Evolutionary conservation across 306 rosid genomes (phyloP), one percentile per base, ranked within the genome.

Genomic region (Pyrus communis): DNA sequence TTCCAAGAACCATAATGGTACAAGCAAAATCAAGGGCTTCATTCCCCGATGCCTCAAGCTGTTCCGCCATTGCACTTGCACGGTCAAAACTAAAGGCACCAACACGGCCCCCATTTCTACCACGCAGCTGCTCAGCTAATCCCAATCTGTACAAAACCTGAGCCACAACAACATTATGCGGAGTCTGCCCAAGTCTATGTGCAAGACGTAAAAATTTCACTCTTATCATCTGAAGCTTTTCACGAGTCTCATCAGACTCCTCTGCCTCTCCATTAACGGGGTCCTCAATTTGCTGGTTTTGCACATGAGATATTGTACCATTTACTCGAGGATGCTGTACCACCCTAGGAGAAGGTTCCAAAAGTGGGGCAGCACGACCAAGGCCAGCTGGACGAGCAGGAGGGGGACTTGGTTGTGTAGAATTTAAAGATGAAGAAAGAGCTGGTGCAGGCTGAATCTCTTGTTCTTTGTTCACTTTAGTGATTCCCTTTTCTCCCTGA

Each of bases 101-200:
- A 75, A 94, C 98, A 54, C 97, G 97, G 10, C 98, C 96, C 38
- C 98, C 98, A 82, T 87, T 92, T 85, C 97, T 86, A 70, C 98
- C 98, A 80, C 93, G 96, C 67, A 94, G 89, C 81, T 94, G 97
- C 82, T 94, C 98, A 33, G 98, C 98, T 80, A 94, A 83, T 38
- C 98, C 98, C 19, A 94, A 82, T 82, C 98, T 90, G 82, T 94
- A 94, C 81, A 94, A 83, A 85, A 94, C 98, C 78, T 94, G 98
- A n/a, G 98, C 98, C 49, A 94, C 98, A 77, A 94, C 98, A 84
- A 92, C 98, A 86, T 94, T 94, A 75, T 94, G 98, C n/a, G 98
- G 98, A 68, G 98, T 94, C 79, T 94, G 98, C 71, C 98, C 98
- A 80, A 92, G 96, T 85, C 98, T 86, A 78, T 88, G 96, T 21